Base-by-base conservation (phyloP, 1,284 basidiomycete genomes). In the Tilletia setariae region DNA sequence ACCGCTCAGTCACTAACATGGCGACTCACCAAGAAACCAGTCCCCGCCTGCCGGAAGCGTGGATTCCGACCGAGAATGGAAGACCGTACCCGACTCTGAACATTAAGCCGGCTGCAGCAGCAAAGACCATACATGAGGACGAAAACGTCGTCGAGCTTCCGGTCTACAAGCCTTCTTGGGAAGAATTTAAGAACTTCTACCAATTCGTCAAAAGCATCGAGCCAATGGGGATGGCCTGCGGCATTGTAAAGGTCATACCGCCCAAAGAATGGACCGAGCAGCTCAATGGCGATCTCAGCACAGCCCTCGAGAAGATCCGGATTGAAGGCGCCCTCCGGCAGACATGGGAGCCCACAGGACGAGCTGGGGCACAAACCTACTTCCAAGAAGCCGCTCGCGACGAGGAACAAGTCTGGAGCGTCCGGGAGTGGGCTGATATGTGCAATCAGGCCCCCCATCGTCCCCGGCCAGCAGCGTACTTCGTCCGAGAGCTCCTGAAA, bases 231-330 rank as follows among this genome's bases (percentile, higher is more conserved):
- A 80, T 81, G 79, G 68, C 73, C 30, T 71, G 65, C 44, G 79
- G 80, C 47, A 80, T 81, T 61, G 76, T 82, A 70, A 82, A 82
- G 46, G 69, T 82, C 21, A 67, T 81, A 9, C 78, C 80, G 1
- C 80, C 80, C 11, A 66, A 68, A 19, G 78, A 79, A 64, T 82
- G 80, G 80, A 62, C 63, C 30, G 78, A 73, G 19, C 65, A 72
- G 11, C 69, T 80, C 21, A n/a, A n/a, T n/a, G 77, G 78, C 16
- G 69, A 68, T 15, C 71, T 81, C 15, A 67, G 67, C 30, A 67
- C 72, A 63, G 47, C 76, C 23, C 72, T 70, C 65, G 69, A 64
- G 66, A n/a, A 67, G 47, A 72, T 80, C 9, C 76, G 77, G 64
- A 82, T 82, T 53, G 68, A 71, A 35, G 76, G 79, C 44, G 74